These are phyloP conservation scores for Leccinum sublutescens DNA, from an alignment of 768 basidiomycete species.

Conservation along the genomic window DNA sequence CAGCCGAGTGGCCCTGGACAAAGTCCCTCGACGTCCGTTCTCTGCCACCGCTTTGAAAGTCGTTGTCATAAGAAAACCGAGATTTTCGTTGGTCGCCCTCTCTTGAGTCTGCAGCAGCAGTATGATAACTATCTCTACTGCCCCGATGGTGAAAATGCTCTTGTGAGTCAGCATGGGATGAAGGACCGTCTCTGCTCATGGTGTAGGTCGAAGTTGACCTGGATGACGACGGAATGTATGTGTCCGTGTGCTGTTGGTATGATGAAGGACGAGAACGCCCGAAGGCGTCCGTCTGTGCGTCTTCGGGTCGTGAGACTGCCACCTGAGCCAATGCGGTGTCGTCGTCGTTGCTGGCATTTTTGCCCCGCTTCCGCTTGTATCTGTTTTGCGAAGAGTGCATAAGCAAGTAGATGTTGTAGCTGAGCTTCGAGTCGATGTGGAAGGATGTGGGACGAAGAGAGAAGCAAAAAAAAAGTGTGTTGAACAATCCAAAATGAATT, in stretches of 20 bases:
- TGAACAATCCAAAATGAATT: conserved; percentile 28
- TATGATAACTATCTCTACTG: conserved; percentile 50
- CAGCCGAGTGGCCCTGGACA: conserved; percentile 42
- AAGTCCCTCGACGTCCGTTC: conserved; percentile 50
- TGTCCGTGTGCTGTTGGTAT: conserved; percentile 43
- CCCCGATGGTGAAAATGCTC: conserved; percentile 42
- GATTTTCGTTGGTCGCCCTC: conserved; percentile 47
- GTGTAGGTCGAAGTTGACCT: conserved; percentile 46
- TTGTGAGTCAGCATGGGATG: conserved; percentile 49
- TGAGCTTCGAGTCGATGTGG: conserved; percentile 19
- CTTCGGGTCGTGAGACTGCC: conserved; percentile 48
- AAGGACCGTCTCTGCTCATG: conserved; percentile 49
- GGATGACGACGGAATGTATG: conserved; percentile 44
- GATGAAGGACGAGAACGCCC: conserved; percentile 47
- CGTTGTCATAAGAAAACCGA: conserved; percentile 40
- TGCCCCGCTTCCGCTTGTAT: conserved; percentile 51
- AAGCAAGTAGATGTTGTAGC: conserved; percentile 21
- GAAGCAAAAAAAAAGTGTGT: conserved; percentile 31
- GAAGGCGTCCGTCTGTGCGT: conserved; percentile 52
- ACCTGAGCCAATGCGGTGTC: conserved; percentile 37
- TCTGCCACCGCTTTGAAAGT: conserved; percentile 39
- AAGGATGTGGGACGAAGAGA: conserved; percentile 21
- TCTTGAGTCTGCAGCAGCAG: conserved; percentile 34
- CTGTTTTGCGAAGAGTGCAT: conserved; percentile 41
- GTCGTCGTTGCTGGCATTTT: conserved; percentile 52